A percentile compares a stretch with the other conserved stretches of the same genome.
These are phyloP conservation scores for Terana coerulea DNA, from an alignment of 768 basidiomycete genomes.

Conservation along the genomic window DNA sequence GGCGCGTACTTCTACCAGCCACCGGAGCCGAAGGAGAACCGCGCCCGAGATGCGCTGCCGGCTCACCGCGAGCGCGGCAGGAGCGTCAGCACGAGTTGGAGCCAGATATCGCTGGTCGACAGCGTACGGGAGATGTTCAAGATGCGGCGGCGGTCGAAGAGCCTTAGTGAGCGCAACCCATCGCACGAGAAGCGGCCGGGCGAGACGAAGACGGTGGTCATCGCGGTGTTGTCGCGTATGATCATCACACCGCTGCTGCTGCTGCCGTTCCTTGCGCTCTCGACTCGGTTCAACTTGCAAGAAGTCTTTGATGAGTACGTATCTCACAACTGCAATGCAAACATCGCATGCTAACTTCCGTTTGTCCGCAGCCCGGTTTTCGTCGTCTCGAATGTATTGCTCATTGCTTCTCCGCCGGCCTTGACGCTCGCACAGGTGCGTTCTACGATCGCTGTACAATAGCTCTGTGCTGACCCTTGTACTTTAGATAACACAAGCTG, in stretches of 20 bases:
- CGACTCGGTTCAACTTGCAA: slow-evolving; percentile 55
- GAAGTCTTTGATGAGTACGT: slow-evolving; percentile 75
- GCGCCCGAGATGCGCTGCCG: slow-evolving; percentile 12
- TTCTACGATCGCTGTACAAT: slow-evolving; percentile 15
- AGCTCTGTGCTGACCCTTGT: slow-evolving; percentile 27
- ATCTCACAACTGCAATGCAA: not conserved
- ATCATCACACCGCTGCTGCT: slow-evolving; percentile 75
- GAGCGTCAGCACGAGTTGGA: slow-evolving; percentile 22
- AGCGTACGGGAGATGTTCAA: slow-evolving; percentile 42
- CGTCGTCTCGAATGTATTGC: slow-evolving; percentile 76
- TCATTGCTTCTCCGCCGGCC: slow-evolving; percentile 83
- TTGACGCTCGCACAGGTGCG: slow-evolving; percentile 58
- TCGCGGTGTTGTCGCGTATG: slow-evolving; percentile 86
- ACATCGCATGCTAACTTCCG: slow-evolving; percentile 6
- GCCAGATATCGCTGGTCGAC: slow-evolving; percentile 34
- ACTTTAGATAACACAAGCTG: slow-evolving; percentile 76
- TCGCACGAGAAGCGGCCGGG: slow-evolving; percentile 39
- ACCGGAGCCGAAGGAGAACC: slow-evolving; percentile 19
- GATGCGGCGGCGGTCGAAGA: slow-evolving; percentile 23
- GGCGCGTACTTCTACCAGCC: slow-evolving; percentile 84
- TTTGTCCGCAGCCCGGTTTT: slow-evolving; percentile 66
- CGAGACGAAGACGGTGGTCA: slow-evolving; percentile 79
- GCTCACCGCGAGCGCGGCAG: slow-evolving; percentile 8
- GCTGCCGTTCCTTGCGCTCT: slow-evolving; percentile 69
- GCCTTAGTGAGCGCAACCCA: slow-evolving; percentile 12